Evolutionary conservation across 2,329 filamentous ascomycete genomes (phyloP).

Genomic region (Pseudogymnoascus destructans): DNA sequence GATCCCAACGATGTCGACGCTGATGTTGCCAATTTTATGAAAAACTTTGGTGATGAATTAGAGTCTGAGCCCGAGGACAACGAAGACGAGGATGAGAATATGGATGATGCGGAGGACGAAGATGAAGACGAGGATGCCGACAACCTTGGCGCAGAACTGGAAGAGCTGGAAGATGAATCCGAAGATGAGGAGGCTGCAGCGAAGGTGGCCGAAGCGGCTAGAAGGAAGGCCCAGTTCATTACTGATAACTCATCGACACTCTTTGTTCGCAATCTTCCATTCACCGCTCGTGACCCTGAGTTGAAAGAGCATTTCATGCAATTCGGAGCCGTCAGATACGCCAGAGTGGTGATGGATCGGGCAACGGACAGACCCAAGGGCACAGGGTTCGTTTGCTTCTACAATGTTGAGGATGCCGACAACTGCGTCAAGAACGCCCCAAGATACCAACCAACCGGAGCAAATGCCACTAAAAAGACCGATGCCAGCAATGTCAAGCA

Average conservation of each 20-base stretch:
- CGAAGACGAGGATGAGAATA: constrained; percentile 29
- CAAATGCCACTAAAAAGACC: constrained; percentile 24
- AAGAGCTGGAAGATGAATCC: constrained; percentile 25
- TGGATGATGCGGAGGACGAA: constrained; percentile 41
- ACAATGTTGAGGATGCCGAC: constrained; percentile 60
- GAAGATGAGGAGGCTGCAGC: constrained; percentile 32
- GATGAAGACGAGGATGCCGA: constrained; percentile 40
- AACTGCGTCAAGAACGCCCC: constrained; percentile 67
- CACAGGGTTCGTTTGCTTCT: constrained; percentile 92
- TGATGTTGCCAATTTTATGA: constrained; percentile 23
- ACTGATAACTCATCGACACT: constrained; percentile 63
- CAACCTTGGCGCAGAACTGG: constrained; percentile 28
- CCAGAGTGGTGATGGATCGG: constrained; percentile 77
- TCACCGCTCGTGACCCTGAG: constrained; percentile 68
- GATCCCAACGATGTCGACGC: constrained; percentile 28
- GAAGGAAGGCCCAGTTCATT: constrained; percentile 27
- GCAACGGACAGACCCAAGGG: constrained; percentile 77
- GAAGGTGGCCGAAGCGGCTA: constrained; percentile 27
- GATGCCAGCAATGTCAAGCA: constrained; percentile 43
- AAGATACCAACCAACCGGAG: constrained; percentile 33
- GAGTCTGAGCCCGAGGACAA: constrained; percentile 28
- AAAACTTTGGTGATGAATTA: constrained; percentile 24
- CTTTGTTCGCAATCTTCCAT: constrained; percentile 90
- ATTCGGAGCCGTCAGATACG: constrained; percentile 83
- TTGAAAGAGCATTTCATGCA: constrained; percentile 76